Base-by-base conservation (phyloP, 306 rosid genomes). In the Pachyrhizus erosus region DNA sequence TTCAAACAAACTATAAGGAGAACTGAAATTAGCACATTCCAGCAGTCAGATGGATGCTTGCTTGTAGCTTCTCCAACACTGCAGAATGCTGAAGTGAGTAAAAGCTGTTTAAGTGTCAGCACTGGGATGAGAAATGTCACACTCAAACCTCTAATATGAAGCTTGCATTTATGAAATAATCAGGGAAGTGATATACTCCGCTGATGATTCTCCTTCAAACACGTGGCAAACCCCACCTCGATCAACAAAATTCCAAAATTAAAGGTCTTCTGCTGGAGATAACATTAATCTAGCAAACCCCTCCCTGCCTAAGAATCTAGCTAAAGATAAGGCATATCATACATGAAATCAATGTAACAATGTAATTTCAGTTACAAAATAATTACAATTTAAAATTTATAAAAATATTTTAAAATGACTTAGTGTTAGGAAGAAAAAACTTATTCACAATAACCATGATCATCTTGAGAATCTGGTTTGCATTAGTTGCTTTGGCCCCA, bases 101-200 rank as follows among this genome's bases (percentile, higher is more conserved):
- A 57, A 3, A 18, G n/a, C n/a, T n/a, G 9, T 29, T 1, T 2
- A 27, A 15, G 46, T 31, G 84, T 61, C 79, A 12, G 52, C 54
- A 73, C 4, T 7, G 14, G 2, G 3, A 72, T 10, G 45, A 18
- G 80, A 60, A 79, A 48, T 75, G 48, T 34, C 31, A 62, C 9
- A 57, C 23, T 2, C 42, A n/a, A n/a, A n/a, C n/a, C n/a, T n/a
- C n/a, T 8, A 68, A 52, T 13, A 37, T 55, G 33, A 55, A 52
- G 21, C 43, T 17, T 72, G 79, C 74, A 80, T 80, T 42, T 54
- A 73, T 72, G 33, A 62, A 62, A 33, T 13, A 9, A 39, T 40
- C 78, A 10, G 7, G 55, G 72, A 34, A n/a, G n/a, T n/a, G n/a
- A n/a, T 20, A 26, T 71, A 43, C 61, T 27, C 14, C 24, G 15